A percentile compares a stretch with the other conserved stretches of the same genome.
Evolutionary conservation across 202 grass and related monocot species (phyloP).

Genomic region (Digitaria exilis): DNA sequence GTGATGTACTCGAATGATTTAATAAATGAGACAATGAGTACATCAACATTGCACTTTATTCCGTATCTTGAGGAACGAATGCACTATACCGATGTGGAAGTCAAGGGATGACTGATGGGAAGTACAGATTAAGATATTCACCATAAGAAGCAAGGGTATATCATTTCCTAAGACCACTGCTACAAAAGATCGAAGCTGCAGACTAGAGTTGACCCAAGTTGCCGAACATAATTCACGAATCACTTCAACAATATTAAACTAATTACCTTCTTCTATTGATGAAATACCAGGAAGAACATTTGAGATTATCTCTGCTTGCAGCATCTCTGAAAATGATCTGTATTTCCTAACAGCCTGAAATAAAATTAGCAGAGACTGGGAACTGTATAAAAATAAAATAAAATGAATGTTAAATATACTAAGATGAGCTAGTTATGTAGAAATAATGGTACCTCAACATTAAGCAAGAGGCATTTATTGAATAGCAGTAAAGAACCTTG

Average conservation of each 20-base stretch:
- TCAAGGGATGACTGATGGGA: neutral
- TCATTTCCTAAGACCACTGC: neutral
- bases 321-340: constrained; percentile 76
- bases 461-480: constrained; percentile 91
- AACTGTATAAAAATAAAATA: neutral
- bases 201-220: constrained; percentile 15
- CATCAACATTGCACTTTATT: neutral
- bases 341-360: constrained; percentile 68
- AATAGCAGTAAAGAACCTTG: constrained; percentile 75
- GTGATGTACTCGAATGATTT: neutral
- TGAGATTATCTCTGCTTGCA: constrained; percentile 71
- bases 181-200: constrained; percentile 16
- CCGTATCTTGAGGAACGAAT: neutral
- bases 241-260: constrained; percentile 19
- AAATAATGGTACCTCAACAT: constrained; percentile 63
- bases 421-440: neutral
- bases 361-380: constrained; percentile 26
- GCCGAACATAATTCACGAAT: constrained; percentile 4
- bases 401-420: neutral
- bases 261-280: constrained; percentile 72
- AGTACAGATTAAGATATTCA: constrained; percentile 20
- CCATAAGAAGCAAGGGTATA: neutral
- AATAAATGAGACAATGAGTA: constrained; percentile 1
- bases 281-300: constrained; percentile 79
- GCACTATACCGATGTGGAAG: neutral